phyloP scores from a whole-genome alignment of 768 basidiomycete genomes.

The Russula brevipes region DNA sequence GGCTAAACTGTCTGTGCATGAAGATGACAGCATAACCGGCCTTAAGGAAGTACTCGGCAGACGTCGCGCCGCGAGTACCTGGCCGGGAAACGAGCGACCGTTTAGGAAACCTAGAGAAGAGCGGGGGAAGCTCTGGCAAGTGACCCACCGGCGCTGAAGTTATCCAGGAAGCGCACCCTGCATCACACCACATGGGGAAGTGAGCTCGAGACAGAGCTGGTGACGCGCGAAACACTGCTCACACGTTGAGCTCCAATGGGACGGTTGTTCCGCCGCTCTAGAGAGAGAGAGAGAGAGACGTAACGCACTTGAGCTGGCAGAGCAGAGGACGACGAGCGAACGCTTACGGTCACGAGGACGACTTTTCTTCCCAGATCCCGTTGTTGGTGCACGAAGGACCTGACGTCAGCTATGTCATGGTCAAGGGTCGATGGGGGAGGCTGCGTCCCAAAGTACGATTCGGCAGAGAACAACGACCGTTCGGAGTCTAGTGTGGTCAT shows the following conservation, averaged over 20 bases:
- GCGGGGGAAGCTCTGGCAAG: not conserved
- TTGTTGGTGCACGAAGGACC: slow-evolving; percentile 68
- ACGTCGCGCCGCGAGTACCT: slow-evolving; percentile 96
- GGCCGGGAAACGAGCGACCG: not conserved
- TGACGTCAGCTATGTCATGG: slow-evolving; percentile 57
- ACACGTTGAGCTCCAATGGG: slow-evolving; percentile 98
- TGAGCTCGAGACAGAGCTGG: slow-evolving; percentile 16
- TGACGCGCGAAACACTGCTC: slow-evolving; percentile 39
- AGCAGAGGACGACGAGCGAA: not conserved
- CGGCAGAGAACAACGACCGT: slow-evolving; percentile 61
- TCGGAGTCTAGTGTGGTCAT: slow-evolving; percentile 11
- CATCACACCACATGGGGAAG: slow-evolving; percentile 25
- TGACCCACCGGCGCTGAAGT: slow-evolving; percentile 88
- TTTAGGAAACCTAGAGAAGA: slow-evolving; percentile 9
- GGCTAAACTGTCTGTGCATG: slow-evolving; percentile 95
- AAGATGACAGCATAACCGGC: slow-evolving; percentile 97
- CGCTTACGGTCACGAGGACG: slow-evolving; percentile 87
- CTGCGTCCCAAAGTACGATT: slow-evolving; percentile 87
- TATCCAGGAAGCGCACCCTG: slow-evolving; percentile 97
- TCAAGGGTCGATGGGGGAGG: slow-evolving; percentile 68
- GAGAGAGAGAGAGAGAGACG: not conserved
- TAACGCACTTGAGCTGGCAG: not conserved
- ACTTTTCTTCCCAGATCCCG: slow-evolving; percentile 61
- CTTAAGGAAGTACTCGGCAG: slow-evolving; percentile 95
- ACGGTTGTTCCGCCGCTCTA: slow-evolving; percentile 99